These are phyloP conservation scores for Aspergillus sp. DNA, from an alignment of 2,329 filamentous ascomycete species.

Conservation along the genomic window DNA sequence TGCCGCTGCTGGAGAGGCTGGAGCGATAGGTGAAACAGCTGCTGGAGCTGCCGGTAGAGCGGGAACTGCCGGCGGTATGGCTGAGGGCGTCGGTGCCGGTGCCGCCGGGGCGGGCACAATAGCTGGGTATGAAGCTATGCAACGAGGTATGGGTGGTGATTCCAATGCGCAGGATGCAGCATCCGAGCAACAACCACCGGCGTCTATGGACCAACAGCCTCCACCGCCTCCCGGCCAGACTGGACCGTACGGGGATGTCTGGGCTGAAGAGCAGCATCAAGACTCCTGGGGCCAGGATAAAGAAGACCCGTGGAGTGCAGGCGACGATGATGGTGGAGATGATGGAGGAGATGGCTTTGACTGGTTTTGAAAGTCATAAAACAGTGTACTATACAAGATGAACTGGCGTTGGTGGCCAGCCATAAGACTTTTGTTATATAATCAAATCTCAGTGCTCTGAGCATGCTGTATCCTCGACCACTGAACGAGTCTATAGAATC, in stretches of 20 bases:
- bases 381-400: background rate
- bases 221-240: conserved; percentile 12
- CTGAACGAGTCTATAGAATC: too few relatives aligned
- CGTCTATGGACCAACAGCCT: conserved; percentile 8
- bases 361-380: conserved; percentile 14
- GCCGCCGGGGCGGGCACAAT: conserved; percentile 50
- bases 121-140: conserved; percentile 58
- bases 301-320: conserved; percentile 11
- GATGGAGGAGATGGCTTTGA: conserved; percentile 19
- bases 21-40: conserved; percentile 28
- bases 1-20: conserved; percentile 23
- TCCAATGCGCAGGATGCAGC: conserved; percentile 9
- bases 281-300: conserved; percentile 14
- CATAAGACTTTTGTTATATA: background rate
- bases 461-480: too few relatives aligned
- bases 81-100: conserved; percentile 36
- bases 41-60: conserved; percentile 30
- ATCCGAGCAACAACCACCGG: conserved; percentile 9
- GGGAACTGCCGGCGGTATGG: conserved; percentile 35
- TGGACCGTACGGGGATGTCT: conserved; percentile 18
- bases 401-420: background rate
- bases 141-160: conserved; percentile 39
- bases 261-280: conserved; percentile 17
- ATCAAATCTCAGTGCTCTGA: background rate
- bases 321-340: conserved; percentile 11